Conservation (phyloP, 2,329 filamentous ascomycete genomes). For the Microcyclospora tardicrescens region DNA sequence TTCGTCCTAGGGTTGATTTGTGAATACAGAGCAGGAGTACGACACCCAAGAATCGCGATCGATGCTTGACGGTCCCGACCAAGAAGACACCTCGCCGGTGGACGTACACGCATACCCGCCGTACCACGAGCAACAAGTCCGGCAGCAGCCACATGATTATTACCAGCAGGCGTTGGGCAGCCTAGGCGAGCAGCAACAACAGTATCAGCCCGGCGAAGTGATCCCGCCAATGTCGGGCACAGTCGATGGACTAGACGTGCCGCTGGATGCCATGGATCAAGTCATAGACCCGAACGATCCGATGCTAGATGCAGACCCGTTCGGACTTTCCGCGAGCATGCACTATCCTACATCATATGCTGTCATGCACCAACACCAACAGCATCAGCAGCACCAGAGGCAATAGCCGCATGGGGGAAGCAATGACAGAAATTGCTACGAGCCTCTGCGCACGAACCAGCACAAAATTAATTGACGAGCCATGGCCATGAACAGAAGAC, state of each 20-base stretch:
- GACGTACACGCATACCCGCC: conserved; percentile 14
- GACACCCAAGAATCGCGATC: conserved; percentile 48
- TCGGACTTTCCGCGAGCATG: conserved; percentile 88
- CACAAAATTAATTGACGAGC: background rate
- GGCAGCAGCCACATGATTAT: conserved; percentile 16
- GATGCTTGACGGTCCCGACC: conserved; percentile 56
- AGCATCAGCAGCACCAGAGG: background rate
- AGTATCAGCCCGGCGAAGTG: conserved; percentile 5
- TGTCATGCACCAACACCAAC: conserved; percentile 34
- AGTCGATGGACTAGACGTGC: conserved; percentile 3
- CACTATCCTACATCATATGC: conserved; percentile 78
- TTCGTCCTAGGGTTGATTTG: conserved; percentile 55
- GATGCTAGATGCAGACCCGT: conserved; percentile 83
- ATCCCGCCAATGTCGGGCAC: background rate
- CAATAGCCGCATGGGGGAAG: background rate
- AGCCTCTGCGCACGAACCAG: background rate
- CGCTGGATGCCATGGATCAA: conserved; percentile 34
- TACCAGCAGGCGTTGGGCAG: conserved; percentile 7
- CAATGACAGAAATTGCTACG: background rate
- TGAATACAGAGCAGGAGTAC: conserved; percentile 86
- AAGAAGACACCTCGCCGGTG: conserved; percentile 12
- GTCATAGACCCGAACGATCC: conserved; percentile 66
- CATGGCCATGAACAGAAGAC: background rate
- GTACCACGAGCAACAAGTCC: conserved; percentile 13
- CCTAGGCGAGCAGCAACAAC: conserved; percentile 3